These are phyloP conservation scores for Aspergillus pseudonomiae DNA, from an alignment of 2,329 filamentous ascomycete species.

Conservation along the genomic window DNA sequence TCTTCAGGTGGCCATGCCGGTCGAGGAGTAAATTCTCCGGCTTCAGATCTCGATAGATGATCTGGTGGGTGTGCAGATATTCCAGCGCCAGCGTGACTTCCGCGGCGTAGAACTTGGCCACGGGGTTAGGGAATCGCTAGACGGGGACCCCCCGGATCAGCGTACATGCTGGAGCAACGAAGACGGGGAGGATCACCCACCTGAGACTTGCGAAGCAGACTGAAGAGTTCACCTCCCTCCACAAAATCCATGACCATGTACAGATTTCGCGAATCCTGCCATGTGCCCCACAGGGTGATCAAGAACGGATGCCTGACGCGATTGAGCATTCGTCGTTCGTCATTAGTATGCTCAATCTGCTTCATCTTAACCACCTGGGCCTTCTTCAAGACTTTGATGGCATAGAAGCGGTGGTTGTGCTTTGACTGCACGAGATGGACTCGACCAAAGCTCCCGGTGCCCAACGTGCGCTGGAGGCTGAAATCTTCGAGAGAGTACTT, in stretches of 20 bases:
- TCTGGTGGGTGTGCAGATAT: constrained; percentile 90
- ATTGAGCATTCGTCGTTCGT: constrained; percentile 92
- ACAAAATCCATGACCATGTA: constrained; percentile 99
- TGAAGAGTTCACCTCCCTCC: constrained; percentile 96
- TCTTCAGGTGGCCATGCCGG: constrained; percentile 91
- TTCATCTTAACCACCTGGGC: constrained; percentile 99
- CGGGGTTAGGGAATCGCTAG: constrained; percentile 95
- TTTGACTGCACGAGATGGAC: constrained; percentile 97
- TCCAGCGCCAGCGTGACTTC: constrained; percentile 95
- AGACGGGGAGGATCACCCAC: constrained; percentile 53
- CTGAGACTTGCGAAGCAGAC: constrained; percentile 87
- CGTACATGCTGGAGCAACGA: not conserved
- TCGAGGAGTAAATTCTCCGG: constrained; percentile 91
- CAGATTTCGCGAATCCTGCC: constrained; percentile 90
- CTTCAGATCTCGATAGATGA: constrained; percentile 97
- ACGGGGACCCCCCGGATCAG: not conserved
- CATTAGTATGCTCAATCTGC: constrained; percentile 98
- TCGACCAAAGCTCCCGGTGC: constrained; percentile 94
- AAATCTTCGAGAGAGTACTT: constrained; percentile 96
- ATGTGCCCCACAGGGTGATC: constrained; percentile 97
- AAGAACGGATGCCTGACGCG: constrained; percentile 98
- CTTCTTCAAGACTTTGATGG: constrained; percentile 98
- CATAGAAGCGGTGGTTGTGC: constrained; percentile 97
- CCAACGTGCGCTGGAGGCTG: constrained; percentile 83
- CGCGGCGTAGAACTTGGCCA: constrained; percentile 98